Conservation (phyloP, 108 stramenopile genomes). For the Cyclotella cryptica region DNA sequence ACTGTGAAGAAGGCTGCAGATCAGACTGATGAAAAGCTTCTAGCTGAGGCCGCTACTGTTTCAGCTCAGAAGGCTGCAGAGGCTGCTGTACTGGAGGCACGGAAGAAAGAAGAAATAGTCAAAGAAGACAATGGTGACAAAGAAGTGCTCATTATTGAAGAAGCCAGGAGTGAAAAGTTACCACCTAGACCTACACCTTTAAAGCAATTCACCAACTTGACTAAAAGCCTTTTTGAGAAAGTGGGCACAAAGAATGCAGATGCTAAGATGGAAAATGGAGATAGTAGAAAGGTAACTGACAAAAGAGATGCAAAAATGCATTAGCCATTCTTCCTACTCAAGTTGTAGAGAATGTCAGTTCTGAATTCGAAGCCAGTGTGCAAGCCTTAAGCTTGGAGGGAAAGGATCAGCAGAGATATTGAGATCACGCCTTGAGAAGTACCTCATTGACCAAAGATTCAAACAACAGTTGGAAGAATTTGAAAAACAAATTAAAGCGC, state of each 20-base stretch:
- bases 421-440: background rate
- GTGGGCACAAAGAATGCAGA: background rate
- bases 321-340: background rate
- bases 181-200: background rate
- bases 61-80: too few species aligned
- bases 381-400: too few species aligned
- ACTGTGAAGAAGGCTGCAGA: too few species aligned
- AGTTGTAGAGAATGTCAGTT: too few species aligned
- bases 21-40: too few species aligned
- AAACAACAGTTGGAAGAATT: slow-evolving; percentile 1
- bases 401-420: background rate
- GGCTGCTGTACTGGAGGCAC: too few species aligned
- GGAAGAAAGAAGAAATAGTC: background rate
- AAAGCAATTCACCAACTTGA: background rate
- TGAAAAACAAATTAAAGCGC: slow-evolving; percentile 5
- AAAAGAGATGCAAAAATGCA: slow-evolving; percentile 6
- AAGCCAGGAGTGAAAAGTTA: background rate
- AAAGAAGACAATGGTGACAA: background rate
- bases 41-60: too few species aligned
- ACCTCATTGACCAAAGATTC: background rate
- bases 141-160: slow-evolving; percentile 3
- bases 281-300: background rate
- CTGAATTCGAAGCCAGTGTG: too few species aligned
- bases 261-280: background rate
- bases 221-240: background rate